phyloP scores from a whole-genome alignment of 179 eudicot species.

The Vitellaria paradoxa region DNA sequence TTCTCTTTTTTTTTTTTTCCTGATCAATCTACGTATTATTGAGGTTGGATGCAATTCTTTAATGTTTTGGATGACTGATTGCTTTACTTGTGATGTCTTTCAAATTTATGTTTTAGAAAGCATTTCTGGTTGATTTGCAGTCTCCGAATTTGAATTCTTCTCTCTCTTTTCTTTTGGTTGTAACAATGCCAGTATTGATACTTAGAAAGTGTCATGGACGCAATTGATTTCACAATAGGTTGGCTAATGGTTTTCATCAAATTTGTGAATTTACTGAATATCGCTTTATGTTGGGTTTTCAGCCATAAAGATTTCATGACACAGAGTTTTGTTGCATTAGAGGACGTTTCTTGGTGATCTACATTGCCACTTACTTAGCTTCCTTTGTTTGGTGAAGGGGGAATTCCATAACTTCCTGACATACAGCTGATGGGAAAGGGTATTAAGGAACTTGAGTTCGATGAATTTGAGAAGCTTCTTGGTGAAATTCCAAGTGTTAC shows the following conservation, averaged over 20 bases:
- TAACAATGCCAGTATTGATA: slow-evolving; percentile 4
- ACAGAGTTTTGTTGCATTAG: slow-evolving; percentile 1
- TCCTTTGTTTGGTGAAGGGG: slow-evolving; percentile 3
- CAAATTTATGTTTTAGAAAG: not conserved
- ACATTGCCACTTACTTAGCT: not conserved
- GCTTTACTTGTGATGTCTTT: not conserved
- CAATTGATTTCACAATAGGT: not conserved
- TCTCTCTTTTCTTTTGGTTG: not conserved
- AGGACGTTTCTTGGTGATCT: slow-evolving; percentile 6
- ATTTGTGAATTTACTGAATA: not conserved
- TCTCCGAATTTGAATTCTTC: slow-evolving; percentile 1
- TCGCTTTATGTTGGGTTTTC: not conserved
- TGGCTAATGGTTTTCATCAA: not conserved
- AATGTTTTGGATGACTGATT: not conserved
- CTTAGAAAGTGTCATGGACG: not conserved
- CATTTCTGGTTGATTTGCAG: not conserved
- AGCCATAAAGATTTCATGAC: not conserved
- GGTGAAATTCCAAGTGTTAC: slow-evolving; percentile 39
- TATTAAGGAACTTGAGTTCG: slow-evolving; percentile 30
- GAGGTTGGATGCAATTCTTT: not conserved
- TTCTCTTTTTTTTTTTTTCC: not conserved
- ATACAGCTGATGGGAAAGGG: slow-evolving; percentile 19
- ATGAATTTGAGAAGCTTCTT: slow-evolving; percentile 38
- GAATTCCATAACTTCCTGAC: not conserved
- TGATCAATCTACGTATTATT: not conserved